Evolutionary conservation across 192 early-diverging fungal genomes (phyloP).

Genomic region (Dimargaris xerosporica): DNA sequence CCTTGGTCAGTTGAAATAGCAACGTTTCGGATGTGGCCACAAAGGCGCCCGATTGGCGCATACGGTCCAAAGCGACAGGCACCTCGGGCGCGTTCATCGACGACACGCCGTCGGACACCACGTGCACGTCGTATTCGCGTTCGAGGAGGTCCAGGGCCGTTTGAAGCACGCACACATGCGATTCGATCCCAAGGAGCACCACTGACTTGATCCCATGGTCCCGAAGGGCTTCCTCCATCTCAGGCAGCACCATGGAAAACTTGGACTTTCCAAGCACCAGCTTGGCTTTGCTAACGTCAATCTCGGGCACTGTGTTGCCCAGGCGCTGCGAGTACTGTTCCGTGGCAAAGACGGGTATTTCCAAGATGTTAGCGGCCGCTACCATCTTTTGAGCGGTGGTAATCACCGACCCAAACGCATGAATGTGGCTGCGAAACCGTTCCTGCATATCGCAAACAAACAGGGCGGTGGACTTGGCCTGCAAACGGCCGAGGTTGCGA

Average conservation of each 20-base stretch:
- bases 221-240: constrained; percentile 37
- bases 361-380: constrained; percentile 49
- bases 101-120: constrained; percentile 87
- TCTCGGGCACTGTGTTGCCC: constrained; percentile 58
- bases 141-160: constrained; percentile 82
- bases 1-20: constrained; percentile 52
- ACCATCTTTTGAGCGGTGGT: constrained; percentile 78
- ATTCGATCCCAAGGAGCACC: constrained; percentile 84
- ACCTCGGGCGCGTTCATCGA: constrained; percentile 75
- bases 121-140: constrained; percentile 60
- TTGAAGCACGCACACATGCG: constrained; percentile 92
- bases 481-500: constrained; percentile 35
- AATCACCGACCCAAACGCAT: constrained; percentile 66
- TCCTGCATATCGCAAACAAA: constrained; percentile 94
- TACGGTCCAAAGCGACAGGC: constrained; percentile 59
- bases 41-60: constrained; percentile 47
- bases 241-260: constrained; percentile 74
- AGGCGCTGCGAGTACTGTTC: constrained; percentile 68
- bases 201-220: constrained; percentile 40
- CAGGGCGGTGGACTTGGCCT: constrained; percentile 53
- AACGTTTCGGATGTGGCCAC: constrained; percentile 62
- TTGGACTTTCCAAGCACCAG: constrained; percentile 57
- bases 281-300: constrained; percentile 49
- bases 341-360: constrained; percentile 77
- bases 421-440: constrained; percentile 56